Evolutionary conservation across 2,329 filamentous ascomycete species (phyloP), one percentile per base, ranked within the genome.

Genomic region (Coniochaeta sp.): DNA sequence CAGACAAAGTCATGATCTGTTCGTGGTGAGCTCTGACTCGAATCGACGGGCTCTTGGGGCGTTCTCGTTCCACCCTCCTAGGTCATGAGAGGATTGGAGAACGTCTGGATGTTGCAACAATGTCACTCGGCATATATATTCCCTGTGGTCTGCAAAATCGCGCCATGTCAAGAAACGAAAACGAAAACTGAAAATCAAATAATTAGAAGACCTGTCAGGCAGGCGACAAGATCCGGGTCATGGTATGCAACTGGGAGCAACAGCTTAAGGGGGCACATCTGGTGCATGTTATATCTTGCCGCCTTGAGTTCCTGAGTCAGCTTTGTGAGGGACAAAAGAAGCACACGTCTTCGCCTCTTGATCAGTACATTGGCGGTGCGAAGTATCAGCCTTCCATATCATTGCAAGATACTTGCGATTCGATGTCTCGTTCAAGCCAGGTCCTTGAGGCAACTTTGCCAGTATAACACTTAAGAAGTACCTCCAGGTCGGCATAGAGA

Each of bases 1-100:
- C 82, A 85, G 68, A 74, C 90, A 22, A 81, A 67, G 65, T 70
- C 67, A 65, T 67, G 50, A 66, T 57, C 22, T n/a, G 43, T 26
- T 26, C 38, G n/a, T 40, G 16, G 11, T n/a, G 38, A 40, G 38
- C 38, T 14, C 34, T 36, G 34, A 36, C 34, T 14, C 7, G 34
- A 12, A 14, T 36, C 14, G 8, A 9, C 12, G 6, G 14, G 34
- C 6, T 36, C 14, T 36, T 36, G 3, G 34, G 34, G 28, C 7
- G 7, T 36, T 14, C 34, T 12, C 31, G 31, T 33, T 36, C 14
- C 34, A 36, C 8, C 8, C 7, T 14, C 34, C 11, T 9, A 36
- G 34, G 34, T 7, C 11, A 36, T 36, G 14, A 14, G 14, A 14
- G 34, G 14, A 22, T 47, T 26, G 11, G 22, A 26, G 22, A 47